These are phyloP conservation scores for Ramalina intermedia DNA, from an alignment of 495 filamentous ascomycete species.

Conservation along the genomic window DNA sequence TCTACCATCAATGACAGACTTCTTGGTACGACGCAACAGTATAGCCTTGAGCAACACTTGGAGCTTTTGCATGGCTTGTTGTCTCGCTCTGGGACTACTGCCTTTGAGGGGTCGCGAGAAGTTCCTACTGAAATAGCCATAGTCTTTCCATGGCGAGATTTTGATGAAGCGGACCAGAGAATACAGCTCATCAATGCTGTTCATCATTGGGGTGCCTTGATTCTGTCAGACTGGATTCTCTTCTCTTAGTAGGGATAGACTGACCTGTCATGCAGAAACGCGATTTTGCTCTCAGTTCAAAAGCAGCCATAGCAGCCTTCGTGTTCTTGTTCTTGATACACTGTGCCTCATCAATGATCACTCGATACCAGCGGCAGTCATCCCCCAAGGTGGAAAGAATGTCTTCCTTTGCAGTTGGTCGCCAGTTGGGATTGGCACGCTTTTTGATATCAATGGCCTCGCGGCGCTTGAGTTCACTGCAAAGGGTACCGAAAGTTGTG, in stretches of 20 bases:
- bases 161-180: constrained; percentile 68
- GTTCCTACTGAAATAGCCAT: constrained; percentile 41
- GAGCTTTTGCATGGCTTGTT: constrained; percentile 52
- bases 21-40: constrained; percentile 75
- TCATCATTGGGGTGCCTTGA: constrained; percentile 78
- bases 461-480: constrained; percentile 48
- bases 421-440: constrained; percentile 17
- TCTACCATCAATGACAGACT: constrained; percentile 67
- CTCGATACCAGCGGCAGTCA: constrained; percentile 57
- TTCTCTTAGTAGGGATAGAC: neutral
- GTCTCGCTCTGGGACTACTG: constrained; percentile 18
- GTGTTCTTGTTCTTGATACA: constrained; percentile 79
- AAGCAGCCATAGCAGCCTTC: constrained; percentile 47
- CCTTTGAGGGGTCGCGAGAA: constrained; percentile 41
- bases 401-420: constrained; percentile 14
- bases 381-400: constrained; percentile 47
- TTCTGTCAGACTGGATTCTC: neutral
- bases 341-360: constrained; percentile 90
- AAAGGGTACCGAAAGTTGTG: constrained; percentile 77
- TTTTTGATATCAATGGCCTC: constrained; percentile 27
- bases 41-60: constrained; percentile 73
- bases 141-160: constrained; percentile 62
- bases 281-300: constrained; percentile 44
- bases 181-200: constrained; percentile 68
- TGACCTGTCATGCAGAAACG: constrained; percentile 67